Conservation (phyloP, 768 basidiomycete genomes). For the Pleurotus pulmonarius region DNA sequence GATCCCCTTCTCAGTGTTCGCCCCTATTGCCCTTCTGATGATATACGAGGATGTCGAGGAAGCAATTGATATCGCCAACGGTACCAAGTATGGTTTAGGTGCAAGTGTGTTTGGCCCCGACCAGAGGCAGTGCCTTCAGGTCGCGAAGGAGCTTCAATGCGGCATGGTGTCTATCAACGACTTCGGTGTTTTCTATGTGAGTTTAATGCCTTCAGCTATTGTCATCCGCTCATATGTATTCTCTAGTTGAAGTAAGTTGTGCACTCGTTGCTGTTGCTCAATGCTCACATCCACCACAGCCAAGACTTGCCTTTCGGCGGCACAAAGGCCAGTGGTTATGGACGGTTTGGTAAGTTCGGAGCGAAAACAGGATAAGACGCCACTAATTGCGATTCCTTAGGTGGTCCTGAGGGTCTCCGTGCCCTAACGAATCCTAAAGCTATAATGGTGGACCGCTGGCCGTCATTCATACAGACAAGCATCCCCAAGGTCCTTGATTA, state of each 20-base stretch:
- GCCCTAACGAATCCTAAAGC: constrained; percentile 86
- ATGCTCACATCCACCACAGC: constrained; percentile 25
- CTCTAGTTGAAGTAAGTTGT: constrained; percentile 60
- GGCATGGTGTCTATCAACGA: constrained; percentile 99
- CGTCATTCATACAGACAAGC: constrained; percentile 73
- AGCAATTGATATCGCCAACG: constrained; percentile 85
- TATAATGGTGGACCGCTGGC: constrained; percentile 83
- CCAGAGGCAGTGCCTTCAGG: constrained; percentile 69
- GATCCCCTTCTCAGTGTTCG: constrained; percentile 63
- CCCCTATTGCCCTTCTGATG: constrained; percentile 86
- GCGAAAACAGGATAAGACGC: constrained; percentile 6
- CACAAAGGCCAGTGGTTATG: constrained; percentile 86
- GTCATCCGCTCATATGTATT: constrained; percentile 3
- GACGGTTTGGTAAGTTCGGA: constrained; percentile 68
- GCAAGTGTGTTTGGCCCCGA: constrained; percentile 93
- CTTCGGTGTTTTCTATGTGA: constrained; percentile 84
- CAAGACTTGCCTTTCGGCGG: constrained; percentile 98
- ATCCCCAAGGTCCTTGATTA: constrained; percentile 89
- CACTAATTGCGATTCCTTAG: constrained; percentile 32
- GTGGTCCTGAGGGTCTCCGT: constrained; percentile 91
- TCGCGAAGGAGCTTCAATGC: constrained; percentile 81
- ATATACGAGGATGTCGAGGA: constrained; percentile 81
- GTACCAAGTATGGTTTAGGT: constrained; percentile 85
- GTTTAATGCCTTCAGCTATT: constrained; percentile 20
- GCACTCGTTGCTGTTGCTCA: constrained; percentile 7